phyloP scores from a whole-genome alignment of 768 basidiomycete genomes.

The Lactifluus piperatus region DNA sequence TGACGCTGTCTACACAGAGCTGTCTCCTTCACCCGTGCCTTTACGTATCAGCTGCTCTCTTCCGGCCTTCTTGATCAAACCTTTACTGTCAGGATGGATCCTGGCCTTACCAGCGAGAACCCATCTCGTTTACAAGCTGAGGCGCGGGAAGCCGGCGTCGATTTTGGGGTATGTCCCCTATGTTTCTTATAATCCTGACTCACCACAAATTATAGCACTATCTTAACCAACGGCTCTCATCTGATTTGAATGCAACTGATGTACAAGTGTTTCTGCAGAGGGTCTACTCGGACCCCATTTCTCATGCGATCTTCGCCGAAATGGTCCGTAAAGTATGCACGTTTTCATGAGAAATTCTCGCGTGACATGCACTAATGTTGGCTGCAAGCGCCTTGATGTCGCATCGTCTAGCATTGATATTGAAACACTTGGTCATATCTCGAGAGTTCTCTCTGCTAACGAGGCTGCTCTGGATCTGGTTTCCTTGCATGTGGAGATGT shows the following conservation, averaged over 20 bases:
- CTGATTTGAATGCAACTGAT: constrained; percentile 10
- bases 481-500: constrained; percentile 56
- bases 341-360: background rate
- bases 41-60: constrained; percentile 47
- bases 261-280: constrained; percentile 10
- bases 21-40: constrained; percentile 31
- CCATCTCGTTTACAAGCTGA: constrained; percentile 45
- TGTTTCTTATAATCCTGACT: constrained; percentile 15
- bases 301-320: constrained; percentile 49
- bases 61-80: constrained; percentile 46
- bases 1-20: background rate
- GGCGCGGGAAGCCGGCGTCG: constrained; percentile 49
- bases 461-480: constrained; percentile 58
- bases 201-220: constrained; percentile 34
- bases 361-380: constrained; percentile 1
- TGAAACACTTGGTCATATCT: constrained; percentile 62
- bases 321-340: constrained; percentile 46
- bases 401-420: constrained; percentile 48
- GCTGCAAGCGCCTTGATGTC: constrained; percentile 46
- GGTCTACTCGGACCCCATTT: constrained; percentile 16
- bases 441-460: constrained; percentile 51
- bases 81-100: constrained; percentile 44
- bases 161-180: constrained; percentile 42
- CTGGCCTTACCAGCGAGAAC: constrained; percentile 39
- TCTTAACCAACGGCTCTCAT: constrained; percentile 44